phyloP scores from a whole-genome alignment of 495 filamentous ascomycete genomes.

The Astrothelium macrocarpum region DNA sequence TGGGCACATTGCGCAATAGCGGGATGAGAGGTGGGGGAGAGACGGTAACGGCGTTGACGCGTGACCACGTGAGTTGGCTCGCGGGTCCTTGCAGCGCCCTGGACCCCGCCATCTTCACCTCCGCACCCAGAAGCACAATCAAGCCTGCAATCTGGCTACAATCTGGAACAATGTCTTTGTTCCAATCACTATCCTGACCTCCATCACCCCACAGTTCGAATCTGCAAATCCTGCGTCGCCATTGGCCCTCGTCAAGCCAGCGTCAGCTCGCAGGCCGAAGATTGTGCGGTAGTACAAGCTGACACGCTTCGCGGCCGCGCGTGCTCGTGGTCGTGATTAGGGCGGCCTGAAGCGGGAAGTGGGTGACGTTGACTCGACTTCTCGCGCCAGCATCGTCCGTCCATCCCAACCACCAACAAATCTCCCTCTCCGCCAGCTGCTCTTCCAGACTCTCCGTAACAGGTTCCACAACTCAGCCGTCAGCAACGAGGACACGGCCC shows the following conservation, averaged over 20 bases:
- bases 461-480: not conserved
- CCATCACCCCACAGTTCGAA: not conserved
- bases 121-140: not conserved
- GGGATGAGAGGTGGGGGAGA: not conserved
- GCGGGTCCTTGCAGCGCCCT: not conserved
- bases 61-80: constrained; percentile 1
- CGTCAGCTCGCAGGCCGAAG: not conserved
- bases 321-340: not conserved
- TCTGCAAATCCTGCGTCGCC: not conserved
- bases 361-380: constrained; percentile 4
- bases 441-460: not conserved
- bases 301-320: not conserved
- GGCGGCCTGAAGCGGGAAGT: constrained; percentile 1
- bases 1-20: not conserved
- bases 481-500: not conserved
- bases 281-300: not conserved
- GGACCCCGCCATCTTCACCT: not conserved
- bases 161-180: constrained; percentile 1
- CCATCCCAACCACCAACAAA: constrained; percentile 5
- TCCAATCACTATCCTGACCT: not conserved
- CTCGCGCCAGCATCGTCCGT: not conserved
- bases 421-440: not conserved
- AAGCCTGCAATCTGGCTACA: not conserved
- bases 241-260: too few species aligned
- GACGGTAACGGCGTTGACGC: not conserved